Base-by-base conservation (phyloP, 1,139 yeast genomes). In the Taphrina betulina region DNA sequence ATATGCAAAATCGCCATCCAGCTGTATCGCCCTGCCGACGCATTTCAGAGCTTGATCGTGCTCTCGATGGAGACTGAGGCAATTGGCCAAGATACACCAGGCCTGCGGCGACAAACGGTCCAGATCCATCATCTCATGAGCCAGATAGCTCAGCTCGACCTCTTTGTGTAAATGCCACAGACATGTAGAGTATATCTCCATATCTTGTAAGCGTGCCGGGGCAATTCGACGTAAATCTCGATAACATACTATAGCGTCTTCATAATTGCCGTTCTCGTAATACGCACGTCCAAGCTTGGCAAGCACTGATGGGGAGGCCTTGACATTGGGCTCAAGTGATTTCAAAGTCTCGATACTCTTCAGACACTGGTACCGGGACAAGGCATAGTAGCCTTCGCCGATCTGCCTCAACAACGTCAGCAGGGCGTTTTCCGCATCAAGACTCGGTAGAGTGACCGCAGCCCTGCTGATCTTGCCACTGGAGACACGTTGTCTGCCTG, bases 91-190 rank as follows among this genome's bases (percentile, higher is more conserved):
- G 0, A 86, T 83, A 65, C 95, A 86, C 98, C 98, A 92, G 0
- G 96, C 83, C 60, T 88, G 84, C 2, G 96, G 85, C 5, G 83
- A 75, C 26, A 76, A 71, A 10, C 84, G 75, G 63, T 82, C 81
- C 26, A 83, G 72, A 61, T 82, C 88, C 62, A 85, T 76, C 41
- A 89, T 72, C 63, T 89, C 96, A 65, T 86, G 88, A 3, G 96
- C 87, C 59, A 94, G 73, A 65, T 78, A 82, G 20, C 95, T 83
- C 53, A 92, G 74, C 58, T 84, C 92, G n/a, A 81, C 80, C 58
- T 85, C 90, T 63, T 83, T 84, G 59, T 85, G 89, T 56, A 89
- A 72, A 71, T 92, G 98, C 99, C 99, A 92, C 59, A 92, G 74
- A 34, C 89, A 72, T 0, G 97, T 92, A 0, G 96, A 87, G 66